A percentile compares a stretch with the other conserved stretches of the same genome.
Evolutionary conservation across 2,329 filamentous ascomycete species (phyloP).

Genomic region (Ilyonectria robusta): DNA sequence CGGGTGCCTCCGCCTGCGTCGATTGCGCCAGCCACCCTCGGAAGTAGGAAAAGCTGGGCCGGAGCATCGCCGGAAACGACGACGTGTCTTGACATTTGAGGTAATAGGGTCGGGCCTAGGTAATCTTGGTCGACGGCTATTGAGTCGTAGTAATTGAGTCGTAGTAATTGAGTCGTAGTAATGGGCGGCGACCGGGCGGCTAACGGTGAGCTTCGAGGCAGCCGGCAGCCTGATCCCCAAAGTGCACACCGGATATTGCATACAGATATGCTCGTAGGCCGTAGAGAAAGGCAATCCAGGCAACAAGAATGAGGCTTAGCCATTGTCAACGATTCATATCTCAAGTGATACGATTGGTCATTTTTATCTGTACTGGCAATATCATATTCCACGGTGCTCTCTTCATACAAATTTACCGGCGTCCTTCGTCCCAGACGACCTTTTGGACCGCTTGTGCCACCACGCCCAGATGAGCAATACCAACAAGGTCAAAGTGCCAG

Average conservation of each 20-base stretch:
- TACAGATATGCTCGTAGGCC: conserved; percentile 11
- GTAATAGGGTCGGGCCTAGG: background rate
- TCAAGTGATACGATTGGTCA: too few species aligned
- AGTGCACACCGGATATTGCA: background rate
- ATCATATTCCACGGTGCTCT: background rate
- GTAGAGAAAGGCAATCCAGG: background rate
- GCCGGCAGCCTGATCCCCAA: background rate
- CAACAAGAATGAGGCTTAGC: background rate
- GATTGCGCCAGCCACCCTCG: background rate
- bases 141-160: background rate
- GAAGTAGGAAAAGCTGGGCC: background rate
- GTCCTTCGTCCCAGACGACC: background rate
- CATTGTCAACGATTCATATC: too few species aligned
- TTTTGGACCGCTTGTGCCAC: conserved; percentile 5
- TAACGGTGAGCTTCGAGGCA: background rate
- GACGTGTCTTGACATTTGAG: conserved; percentile 1
- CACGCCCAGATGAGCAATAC: background rate
- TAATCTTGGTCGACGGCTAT: background rate
- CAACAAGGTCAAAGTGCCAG: background rate
- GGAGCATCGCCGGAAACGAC: conserved; percentile 9
- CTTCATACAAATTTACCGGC: conserved; percentile 2
- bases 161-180: background rate
- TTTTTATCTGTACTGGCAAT: background rate
- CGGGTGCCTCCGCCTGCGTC: background rate
- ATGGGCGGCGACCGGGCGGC: background rate